These are phyloP conservation scores for Penicillium herquei DNA, from an alignment of 495 filamentous ascomycete genomes.

Conservation along the genomic window DNA sequence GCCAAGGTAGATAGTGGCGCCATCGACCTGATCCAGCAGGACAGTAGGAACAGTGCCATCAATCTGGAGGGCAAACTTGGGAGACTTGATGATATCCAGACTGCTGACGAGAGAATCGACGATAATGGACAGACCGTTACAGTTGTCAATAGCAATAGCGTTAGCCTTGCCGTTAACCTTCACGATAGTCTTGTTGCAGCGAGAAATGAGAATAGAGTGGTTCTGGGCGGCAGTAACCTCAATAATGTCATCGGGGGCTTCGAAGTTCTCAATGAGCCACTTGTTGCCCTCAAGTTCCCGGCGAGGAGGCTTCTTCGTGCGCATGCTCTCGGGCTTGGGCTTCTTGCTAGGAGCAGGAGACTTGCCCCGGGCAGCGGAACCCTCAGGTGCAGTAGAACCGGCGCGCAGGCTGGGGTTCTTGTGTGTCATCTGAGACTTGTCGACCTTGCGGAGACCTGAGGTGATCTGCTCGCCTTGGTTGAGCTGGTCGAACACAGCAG, in stretches of 20 bases:
- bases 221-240: conserved; percentile 75
- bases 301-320: conserved; percentile 84
- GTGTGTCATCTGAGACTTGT: conserved; percentile 93
- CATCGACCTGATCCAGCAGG: conserved; percentile 89
- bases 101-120: conserved; percentile 87
- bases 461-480: conserved; percentile 88
- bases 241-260: conserved; percentile 68
- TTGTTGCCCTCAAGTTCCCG: conserved; percentile 94
- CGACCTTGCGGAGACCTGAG: conserved; percentile 84
- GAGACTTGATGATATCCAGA: conserved; percentile 90
- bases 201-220: conserved; percentile 88
- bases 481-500: conserved; percentile 84
- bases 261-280: conserved; percentile 94
- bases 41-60: conserved; percentile 80
- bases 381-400: conserved; percentile 59
- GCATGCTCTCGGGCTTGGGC: conserved; percentile 93
- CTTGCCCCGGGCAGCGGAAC: conserved; percentile 62
- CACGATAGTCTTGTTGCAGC: conserved; percentile 87
- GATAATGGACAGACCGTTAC: conserved; percentile 75
- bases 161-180: conserved; percentile 91
- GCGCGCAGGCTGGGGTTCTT: conserved; percentile 93
- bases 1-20: conserved; percentile 79
- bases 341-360: conserved; percentile 84
- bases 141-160: conserved; percentile 91
- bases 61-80: conserved; percentile 89